phyloP scores from a whole-genome alignment of 495 filamentous ascomycete species.

The Penicillium odoratum region DNA sequence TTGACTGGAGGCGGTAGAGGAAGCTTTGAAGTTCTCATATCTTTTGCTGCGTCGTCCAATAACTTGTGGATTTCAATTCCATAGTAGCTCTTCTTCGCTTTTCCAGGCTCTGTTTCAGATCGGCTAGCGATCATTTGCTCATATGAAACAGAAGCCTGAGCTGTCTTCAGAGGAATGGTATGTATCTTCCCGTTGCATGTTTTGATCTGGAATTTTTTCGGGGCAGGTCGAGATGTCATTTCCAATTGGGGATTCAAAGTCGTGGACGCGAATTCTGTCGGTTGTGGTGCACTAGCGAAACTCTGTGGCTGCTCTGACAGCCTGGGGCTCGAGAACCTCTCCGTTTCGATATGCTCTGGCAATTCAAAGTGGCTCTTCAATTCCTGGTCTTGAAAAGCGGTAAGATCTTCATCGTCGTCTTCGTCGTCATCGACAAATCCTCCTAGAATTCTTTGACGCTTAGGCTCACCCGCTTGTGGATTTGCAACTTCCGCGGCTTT shows the following conservation, averaged over 20 bases:
- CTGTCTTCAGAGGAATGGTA: conserved; percentile 52
- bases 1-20: conserved; percentile 24
- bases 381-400: conserved; percentile 32
- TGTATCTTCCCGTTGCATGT: conserved; percentile 67
- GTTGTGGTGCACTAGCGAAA: not conserved
- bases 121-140: conserved; percentile 68
- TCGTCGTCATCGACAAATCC: conserved; percentile 51
- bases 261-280: conserved; percentile 5
- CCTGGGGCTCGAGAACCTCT: conserved; percentile 7
- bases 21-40: conserved; percentile 34
- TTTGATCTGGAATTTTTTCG: conserved; percentile 48
- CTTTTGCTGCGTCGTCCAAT: conserved; percentile 65
- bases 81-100: conserved; percentile 82
- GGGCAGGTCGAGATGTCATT: conserved; percentile 15
- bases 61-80: conserved; percentile 86
- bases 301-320: conserved; percentile 12
- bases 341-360: conserved; percentile 30
- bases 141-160: conserved; percentile 54
- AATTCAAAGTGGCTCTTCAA: conserved; percentile 41
- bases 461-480: conserved; percentile 36
- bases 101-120: conserved; percentile 64
- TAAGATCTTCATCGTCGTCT: conserved; percentile 41
- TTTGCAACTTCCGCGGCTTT: conserved; percentile 44
- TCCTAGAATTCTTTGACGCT: conserved; percentile 43
- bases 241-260: conserved; percentile 12